These are phyloP conservation scores for Syzygium aromaticum DNA, from an alignment of 345 rosid genomes.

Conservation along the genomic window DNA sequence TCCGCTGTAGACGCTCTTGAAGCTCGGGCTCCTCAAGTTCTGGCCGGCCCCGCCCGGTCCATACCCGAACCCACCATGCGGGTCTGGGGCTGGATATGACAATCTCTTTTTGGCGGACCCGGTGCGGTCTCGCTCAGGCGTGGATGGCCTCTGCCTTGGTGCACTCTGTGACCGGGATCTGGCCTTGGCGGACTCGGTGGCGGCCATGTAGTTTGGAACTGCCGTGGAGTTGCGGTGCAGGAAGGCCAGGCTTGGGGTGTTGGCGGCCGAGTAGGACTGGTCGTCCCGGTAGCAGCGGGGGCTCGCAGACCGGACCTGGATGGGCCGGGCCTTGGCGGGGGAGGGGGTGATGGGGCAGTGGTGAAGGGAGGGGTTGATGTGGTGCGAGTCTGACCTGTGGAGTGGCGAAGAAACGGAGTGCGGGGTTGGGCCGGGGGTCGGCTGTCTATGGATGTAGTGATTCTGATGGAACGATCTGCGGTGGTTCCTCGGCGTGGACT, in stretches of 20 bases:
- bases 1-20: constrained; percentile 52
- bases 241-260: constrained; percentile 31
- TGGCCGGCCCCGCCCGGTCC: background rate
- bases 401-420: constrained; percentile 17
- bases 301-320: constrained; percentile 56
- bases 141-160: constrained; percentile 55
- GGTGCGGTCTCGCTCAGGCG: constrained; percentile 34
- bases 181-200: constrained; percentile 84
- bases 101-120: constrained; percentile 63
- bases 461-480: constrained; percentile 8
- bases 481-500: constrained; percentile 8
- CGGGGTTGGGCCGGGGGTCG: constrained; percentile 1
- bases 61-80: background rate
- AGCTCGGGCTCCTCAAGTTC: constrained; percentile 61
- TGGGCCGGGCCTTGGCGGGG: constrained; percentile 41
- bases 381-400: constrained; percentile 9
- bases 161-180: constrained; percentile 68
- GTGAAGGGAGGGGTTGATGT: constrained; percentile 8
- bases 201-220: constrained; percentile 76
- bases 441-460: constrained; percentile 6
- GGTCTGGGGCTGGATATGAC: constrained; percentile 43
- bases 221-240: constrained; percentile 4
- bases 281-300: constrained; percentile 33
- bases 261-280: constrained; percentile 21
- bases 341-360: constrained; percentile 49